phyloP scores from a whole-genome alignment of 192 early-diverging fungal genomes.

The Coemansia asiatica region DNA sequence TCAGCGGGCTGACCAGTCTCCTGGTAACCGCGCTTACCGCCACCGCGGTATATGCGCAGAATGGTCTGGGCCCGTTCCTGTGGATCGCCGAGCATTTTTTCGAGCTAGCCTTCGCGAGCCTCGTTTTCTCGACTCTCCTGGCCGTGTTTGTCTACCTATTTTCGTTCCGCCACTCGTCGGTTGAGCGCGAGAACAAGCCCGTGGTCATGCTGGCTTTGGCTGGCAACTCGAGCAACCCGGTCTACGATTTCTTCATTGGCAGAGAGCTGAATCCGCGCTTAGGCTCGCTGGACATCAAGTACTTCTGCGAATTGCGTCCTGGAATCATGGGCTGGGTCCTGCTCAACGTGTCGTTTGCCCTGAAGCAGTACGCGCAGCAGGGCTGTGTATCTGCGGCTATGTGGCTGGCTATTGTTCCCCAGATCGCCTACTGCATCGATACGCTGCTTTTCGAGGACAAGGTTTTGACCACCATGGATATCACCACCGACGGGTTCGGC shows the following conservation, averaged over 20 bases:
- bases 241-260: slow-evolving; percentile 96
- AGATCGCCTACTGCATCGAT: slow-evolving; percentile 86
- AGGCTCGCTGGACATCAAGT: slow-evolving; percentile 85
- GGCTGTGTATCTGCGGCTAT: slow-evolving; percentile 75
- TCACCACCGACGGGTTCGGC: slow-evolving; percentile 97
- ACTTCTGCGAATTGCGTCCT: slow-evolving; percentile 89
- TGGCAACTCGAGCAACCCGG: slow-evolving; percentile 86
- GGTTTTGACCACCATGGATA: slow-evolving; percentile 96
- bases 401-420: slow-evolving; percentile 72
- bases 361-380: slow-evolving; percentile 69
- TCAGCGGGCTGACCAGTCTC: slow-evolving; percentile 75
- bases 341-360: slow-evolving; percentile 73
- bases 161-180: slow-evolving; percentile 63
- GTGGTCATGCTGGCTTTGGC: slow-evolving; percentile 73
- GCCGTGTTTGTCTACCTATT: slow-evolving; percentile 71
- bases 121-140: slow-evolving; percentile 64
- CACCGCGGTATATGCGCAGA: slow-evolving; percentile 32
- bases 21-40: slow-evolving; percentile 56
- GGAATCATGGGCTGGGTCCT: slow-evolving; percentile 90
- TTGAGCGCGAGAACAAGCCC: slow-evolving; percentile 15
- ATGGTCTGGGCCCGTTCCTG: slow-evolving; percentile 66
- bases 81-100: slow-evolving; percentile 83
- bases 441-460: slow-evolving; percentile 65
- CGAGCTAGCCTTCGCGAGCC: slow-evolving; percentile 67
- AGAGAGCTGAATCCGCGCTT: slow-evolving; percentile 94